phyloP scores from a whole-genome alignment of 2,329 filamentous ascomycete species.

The Diplodia sapinea region DNA sequence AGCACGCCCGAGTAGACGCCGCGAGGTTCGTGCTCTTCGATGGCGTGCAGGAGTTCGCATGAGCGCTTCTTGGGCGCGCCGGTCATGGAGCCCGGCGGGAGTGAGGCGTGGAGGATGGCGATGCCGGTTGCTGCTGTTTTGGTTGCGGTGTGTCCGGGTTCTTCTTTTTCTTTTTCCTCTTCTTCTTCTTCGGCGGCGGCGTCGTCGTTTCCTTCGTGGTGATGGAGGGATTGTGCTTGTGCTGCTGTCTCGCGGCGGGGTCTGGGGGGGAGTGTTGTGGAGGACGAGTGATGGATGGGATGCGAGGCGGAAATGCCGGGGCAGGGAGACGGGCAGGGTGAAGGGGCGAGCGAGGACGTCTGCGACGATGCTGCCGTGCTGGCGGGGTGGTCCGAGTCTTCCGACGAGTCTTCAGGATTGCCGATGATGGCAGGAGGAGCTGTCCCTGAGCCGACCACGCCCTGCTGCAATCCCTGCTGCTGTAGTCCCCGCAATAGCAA shows the following conservation, averaged over 20 bases:
- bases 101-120: constrained; percentile 75
- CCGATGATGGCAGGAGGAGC: neutral
- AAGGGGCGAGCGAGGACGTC: neutral
- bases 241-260: neutral
- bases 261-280: neutral
- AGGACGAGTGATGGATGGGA: constrained; percentile 2
- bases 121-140: constrained; percentile 58
- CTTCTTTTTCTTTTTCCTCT: no score
- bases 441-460: no score
- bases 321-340: neutral
- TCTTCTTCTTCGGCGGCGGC: no score
- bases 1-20: constrained; percentile 87
- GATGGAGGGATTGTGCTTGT: neutral
- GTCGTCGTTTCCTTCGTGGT: neutral
- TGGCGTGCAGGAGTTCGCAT: constrained; percentile 76
- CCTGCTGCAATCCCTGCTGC: no score
- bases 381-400: constrained; percentile 1
- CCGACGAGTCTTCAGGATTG: neutral
- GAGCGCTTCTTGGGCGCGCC: constrained; percentile 93
- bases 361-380: neutral
- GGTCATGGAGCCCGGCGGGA: constrained; percentile 95
- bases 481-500: neutral
- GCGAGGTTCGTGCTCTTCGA: constrained; percentile 67
- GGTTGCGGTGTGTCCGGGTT: constrained; percentile 36
- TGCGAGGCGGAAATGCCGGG: constrained; percentile 8